Conservation (phyloP, 2,329 filamentous ascomycete genomes). For the Colletotrichum kahawae region DNA sequence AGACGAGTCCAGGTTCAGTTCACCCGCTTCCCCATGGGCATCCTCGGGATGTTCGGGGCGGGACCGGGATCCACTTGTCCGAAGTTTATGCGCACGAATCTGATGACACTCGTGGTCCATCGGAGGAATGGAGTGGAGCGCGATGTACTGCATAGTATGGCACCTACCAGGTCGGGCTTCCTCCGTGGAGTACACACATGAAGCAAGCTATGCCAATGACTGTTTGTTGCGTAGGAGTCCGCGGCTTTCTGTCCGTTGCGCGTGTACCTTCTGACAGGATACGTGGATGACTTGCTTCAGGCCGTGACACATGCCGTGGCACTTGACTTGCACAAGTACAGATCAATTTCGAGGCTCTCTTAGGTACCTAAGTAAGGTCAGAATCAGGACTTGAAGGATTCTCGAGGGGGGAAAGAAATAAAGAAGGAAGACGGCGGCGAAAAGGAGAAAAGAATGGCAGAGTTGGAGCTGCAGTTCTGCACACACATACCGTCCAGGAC, state of each 20-base stretch:
- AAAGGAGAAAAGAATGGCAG: background rate
- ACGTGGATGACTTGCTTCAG: background rate
- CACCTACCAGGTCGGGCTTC: background rate
- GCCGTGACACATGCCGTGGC: background rate
- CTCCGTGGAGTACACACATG: background rate
- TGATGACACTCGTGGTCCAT: background rate
- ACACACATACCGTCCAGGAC: background rate
- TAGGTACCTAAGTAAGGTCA: background rate
- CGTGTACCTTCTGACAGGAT: background rate
- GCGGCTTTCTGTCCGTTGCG: background rate
- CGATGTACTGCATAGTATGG: background rate
- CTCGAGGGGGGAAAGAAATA: background rate
- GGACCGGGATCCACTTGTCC: slow-evolving; percentile 14
- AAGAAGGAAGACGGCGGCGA: background rate
- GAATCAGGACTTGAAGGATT: background rate
- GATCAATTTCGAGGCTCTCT: background rate
- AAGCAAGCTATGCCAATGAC: background rate
- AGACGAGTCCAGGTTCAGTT: background rate
- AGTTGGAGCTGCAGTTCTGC: background rate
- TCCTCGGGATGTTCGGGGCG: slow-evolving; percentile 14
- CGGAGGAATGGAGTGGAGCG: background rate
- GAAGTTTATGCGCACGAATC: slow-evolving; percentile 20
- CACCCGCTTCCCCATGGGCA: background rate
- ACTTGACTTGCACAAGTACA: background rate
- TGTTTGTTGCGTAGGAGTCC: background rate